Percentiles rank a stretch among this genome's conserved stretches.
Evolutionary conservation across 345 rosid species (phyloP).

Genomic region (Brassica nigra): DNA sequence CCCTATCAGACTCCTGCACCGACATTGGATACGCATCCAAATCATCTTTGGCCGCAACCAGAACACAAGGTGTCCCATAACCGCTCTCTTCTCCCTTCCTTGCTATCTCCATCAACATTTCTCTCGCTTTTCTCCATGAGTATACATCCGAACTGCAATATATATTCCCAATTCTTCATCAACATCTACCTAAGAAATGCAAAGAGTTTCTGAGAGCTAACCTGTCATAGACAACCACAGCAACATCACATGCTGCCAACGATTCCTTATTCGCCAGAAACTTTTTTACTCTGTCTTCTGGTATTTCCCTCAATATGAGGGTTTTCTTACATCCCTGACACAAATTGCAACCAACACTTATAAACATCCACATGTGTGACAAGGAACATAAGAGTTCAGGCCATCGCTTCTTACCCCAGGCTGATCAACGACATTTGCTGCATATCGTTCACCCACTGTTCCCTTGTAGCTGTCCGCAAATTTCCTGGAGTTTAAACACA

Average conservation of each 20-base stretch:
- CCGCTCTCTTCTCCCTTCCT: conserved; percentile 72
- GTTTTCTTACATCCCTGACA: conserved; percentile 67
- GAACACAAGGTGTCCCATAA: conserved; percentile 65
- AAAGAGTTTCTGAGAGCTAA: conserved; percentile 22
- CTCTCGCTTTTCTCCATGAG: conserved; percentile 77
- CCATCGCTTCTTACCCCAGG: conserved; percentile 58
- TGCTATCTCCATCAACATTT: conserved; percentile 66
- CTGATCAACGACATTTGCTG: conserved; percentile 63
- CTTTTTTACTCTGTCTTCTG: conserved; percentile 63
- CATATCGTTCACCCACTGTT: conserved; percentile 54
- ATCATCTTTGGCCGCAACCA: conserved; percentile 80
- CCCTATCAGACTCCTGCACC: conserved; percentile 62
- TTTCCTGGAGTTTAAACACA: conserved; percentile 53
- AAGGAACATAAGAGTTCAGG: not conserved
- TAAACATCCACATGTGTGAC: not conserved
- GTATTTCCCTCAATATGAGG: conserved; percentile 68
- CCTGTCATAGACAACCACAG: conserved; percentile 75
- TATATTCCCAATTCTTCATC: not conserved
- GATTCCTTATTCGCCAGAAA: conserved; percentile 53
- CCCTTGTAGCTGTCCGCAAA: conserved; percentile 52
- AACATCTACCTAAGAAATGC: not conserved
- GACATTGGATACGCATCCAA: conserved; percentile 62
- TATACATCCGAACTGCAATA: conserved; percentile 64
- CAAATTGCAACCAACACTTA: conserved; percentile 15
- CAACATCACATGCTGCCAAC: conserved; percentile 70